Evolutionary conservation across 176 grass and related monocot species (phyloP).

Genomic region (Musa troglodytarum): DNA sequence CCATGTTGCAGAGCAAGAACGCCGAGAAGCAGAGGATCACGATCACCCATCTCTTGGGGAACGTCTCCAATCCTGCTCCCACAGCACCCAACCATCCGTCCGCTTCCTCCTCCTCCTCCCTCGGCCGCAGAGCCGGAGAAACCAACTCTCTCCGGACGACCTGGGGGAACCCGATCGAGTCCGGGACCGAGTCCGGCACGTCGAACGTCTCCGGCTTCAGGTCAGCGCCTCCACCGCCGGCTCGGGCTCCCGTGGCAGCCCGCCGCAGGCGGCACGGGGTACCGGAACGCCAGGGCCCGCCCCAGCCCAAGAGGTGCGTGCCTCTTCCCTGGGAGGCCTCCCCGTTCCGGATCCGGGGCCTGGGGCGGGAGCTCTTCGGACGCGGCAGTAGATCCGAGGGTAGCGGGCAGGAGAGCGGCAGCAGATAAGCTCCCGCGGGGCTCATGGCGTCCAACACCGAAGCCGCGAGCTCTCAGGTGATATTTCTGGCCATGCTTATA

Average conservation of each 20-base stretch:
- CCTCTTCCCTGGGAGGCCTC: not conserved
- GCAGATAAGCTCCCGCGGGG: constrained; percentile 16
- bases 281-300: not conserved
- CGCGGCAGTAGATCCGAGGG: not conserved
- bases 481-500: not conserved
- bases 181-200: not conserved
- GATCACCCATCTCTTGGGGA: constrained; percentile 81
- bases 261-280: not conserved
- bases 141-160: not conserved
- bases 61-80: constrained; percentile 15
- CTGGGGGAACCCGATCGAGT: not conserved
- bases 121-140: not conserved
- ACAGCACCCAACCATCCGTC: not conserved
- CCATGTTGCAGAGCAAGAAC: constrained; percentile 97
- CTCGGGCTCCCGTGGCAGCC: not conserved
- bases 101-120: constrained; percentile 1
- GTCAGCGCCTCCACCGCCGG: constrained; percentile 11
- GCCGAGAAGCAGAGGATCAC: constrained; percentile 93
- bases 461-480: not conserved
- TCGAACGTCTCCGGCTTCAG: constrained; percentile 18
- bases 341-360: not conserved
- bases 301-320: not conserved
- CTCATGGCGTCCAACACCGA: constrained; percentile 13
- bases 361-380: not conserved
- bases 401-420: constrained; percentile 17